Percentiles rank a stretch among this genome's conserved stretches.
Evolutionary conservation across 139 green algal species (phyloP).

Genomic region (Nannochloris sp.): DNA sequence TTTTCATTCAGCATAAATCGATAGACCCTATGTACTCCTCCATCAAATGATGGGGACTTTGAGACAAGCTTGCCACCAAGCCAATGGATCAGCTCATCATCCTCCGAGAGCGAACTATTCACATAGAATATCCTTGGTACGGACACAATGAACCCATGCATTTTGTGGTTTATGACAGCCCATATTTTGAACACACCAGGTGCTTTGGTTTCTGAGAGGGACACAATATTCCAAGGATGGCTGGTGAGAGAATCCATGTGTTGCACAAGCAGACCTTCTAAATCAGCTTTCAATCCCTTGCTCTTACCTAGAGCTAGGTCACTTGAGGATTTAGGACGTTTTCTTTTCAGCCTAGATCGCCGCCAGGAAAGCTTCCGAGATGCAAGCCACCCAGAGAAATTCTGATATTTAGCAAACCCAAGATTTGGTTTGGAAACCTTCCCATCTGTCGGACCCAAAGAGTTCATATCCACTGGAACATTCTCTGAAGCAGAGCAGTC

Average conservation of each 20-base stretch:
- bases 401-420: background rate
- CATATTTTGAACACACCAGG: constrained; percentile 42
- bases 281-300: constrained; percentile 8
- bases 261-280: constrained; percentile 47
- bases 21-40: constrained; percentile 40
- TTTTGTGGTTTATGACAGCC: constrained; percentile 42
- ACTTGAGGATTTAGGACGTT: constrained; percentile 20
- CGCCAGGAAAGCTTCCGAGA: constrained; percentile 71
- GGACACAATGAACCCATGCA: constrained; percentile 51
- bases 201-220: constrained; percentile 41
- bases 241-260: constrained; percentile 31
- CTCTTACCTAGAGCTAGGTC: background rate
- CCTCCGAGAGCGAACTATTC: constrained; percentile 24
- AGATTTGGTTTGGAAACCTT: background rate
- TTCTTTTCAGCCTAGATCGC: constrained; percentile 27
- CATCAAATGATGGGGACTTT: constrained; percentile 45
- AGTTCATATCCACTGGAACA: constrained; percentile 5
- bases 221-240: constrained; percentile 73
- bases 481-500: constrained; percentile 3
- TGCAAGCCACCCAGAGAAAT: constrained; percentile 55
- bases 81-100: constrained; percentile 5
- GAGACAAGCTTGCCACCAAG: constrained; percentile 9
- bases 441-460: background rate
- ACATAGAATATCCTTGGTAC: constrained; percentile 60
- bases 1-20: constrained; percentile 59